Percentiles rank a stretch among this genome's conserved stretches.
Evolutionary conservation across 345 rosid genomes (phyloP).

Genomic region (Raphanus raphanistrum): DNA sequence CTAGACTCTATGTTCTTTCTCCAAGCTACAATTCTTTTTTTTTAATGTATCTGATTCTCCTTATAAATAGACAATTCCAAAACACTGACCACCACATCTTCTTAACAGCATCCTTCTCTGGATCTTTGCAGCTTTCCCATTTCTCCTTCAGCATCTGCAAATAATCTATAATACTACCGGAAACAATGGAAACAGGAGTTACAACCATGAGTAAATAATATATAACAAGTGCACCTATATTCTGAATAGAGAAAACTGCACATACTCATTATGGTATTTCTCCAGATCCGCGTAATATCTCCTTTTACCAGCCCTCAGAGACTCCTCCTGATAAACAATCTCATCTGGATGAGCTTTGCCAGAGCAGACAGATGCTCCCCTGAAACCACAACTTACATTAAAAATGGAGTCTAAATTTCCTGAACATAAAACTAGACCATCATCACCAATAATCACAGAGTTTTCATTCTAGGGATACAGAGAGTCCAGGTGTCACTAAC

Average conservation of each 20-base stretch:
- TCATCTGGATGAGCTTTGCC: constrained; percentile 86
- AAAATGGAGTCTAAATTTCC: constrained; percentile 34
- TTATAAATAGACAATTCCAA: background rate
- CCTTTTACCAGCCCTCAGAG: constrained; percentile 53
- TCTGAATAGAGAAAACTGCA: constrained; percentile 27
- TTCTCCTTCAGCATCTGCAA: constrained; percentile 72
- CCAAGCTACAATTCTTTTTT: background rate
- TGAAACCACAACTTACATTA: constrained; percentile 53
- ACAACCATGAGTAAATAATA: constrained; percentile 23
- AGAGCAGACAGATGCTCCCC: constrained; percentile 77
- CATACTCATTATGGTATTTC: constrained; percentile 85
- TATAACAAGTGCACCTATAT: constrained; percentile 1
- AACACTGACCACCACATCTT: constrained; percentile 61
- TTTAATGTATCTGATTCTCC: background rate
- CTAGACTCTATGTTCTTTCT: constrained; percentile 6
- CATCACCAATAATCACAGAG: constrained; percentile 7
- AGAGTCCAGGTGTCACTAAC: constrained; percentile 45
- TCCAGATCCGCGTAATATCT: constrained; percentile 60
- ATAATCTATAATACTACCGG: constrained; percentile 68
- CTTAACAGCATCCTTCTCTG: constrained; percentile 57
- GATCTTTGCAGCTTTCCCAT: constrained; percentile 74
- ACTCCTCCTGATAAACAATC: constrained; percentile 51
- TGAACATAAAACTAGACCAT: constrained; percentile 11
- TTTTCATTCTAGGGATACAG: background rate
- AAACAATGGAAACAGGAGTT: constrained; percentile 39